Evolutionary conservation across 2,329 filamentous ascomycete genomes (phyloP).

Genomic region (Ascochyta fabae): DNA sequence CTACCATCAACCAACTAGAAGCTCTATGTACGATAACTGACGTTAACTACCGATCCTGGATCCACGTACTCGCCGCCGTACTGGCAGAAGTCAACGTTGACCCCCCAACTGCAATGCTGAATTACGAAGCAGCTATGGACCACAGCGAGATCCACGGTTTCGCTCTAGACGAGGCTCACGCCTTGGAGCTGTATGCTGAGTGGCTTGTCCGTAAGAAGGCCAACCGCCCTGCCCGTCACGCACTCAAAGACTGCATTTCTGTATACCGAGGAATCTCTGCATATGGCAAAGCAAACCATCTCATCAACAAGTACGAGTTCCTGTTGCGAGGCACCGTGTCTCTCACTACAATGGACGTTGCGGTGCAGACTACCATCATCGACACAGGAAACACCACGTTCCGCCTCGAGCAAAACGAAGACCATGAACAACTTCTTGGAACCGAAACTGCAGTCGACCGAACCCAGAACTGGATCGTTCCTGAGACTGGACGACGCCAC

Average conservation of each 20-base stretch:
- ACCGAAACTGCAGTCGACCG: slow-evolving; percentile 52
- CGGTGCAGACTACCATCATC: slow-evolving; percentile 73
- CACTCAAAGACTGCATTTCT: slow-evolving; percentile 70
- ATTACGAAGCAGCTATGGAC: slow-evolving; percentile 75
- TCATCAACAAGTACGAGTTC: slow-evolving; percentile 71
- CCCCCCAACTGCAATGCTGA: slow-evolving; percentile 61
- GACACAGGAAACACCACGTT: slow-evolving; percentile 51
- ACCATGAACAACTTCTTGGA: slow-evolving; percentile 48
- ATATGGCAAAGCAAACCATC: slow-evolving; percentile 69
- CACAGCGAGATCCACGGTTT: slow-evolving; percentile 73
- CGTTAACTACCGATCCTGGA: slow-evolving; percentile 75
- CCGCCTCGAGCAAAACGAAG: slow-evolving; percentile 54
- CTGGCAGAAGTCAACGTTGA: slow-evolving; percentile 67
- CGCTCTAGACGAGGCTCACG: slow-evolving; percentile 73
- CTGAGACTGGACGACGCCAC: slow-evolving; percentile 52
- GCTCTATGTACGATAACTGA: slow-evolving; percentile 69
- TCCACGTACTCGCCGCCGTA: slow-evolving; percentile 71
- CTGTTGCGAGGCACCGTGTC: slow-evolving; percentile 69
- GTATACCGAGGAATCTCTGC: slow-evolving; percentile 74
- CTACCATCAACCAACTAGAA: slow-evolving; percentile 66
- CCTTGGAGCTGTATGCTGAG: slow-evolving; percentile 76
- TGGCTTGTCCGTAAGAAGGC: slow-evolving; percentile 71
- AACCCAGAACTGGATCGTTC: slow-evolving; percentile 57
- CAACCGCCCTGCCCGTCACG: slow-evolving; percentile 71
- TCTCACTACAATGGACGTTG: slow-evolving; percentile 66